A percentile compares a stretch with the other conserved stretches of the same genome.
Conservation (phyloP, 1,284 basidiomycete species). For the Leccinum fallax region DNA sequence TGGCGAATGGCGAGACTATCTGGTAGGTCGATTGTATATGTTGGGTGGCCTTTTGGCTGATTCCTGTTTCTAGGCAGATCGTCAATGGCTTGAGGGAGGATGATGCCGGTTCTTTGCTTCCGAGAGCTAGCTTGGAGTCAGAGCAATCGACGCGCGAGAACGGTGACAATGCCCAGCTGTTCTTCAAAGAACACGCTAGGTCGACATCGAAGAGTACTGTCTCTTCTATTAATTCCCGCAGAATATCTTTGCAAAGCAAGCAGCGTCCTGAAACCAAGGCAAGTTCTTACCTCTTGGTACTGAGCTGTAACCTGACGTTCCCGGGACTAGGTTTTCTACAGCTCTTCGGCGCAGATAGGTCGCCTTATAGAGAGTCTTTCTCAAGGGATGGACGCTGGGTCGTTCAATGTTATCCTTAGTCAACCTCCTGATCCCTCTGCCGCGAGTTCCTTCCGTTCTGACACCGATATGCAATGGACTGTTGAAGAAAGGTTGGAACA, state of each 20-base stretch:
- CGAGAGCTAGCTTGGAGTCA: constrained; percentile 69
- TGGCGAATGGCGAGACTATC: constrained; percentile 81
- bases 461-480: constrained; percentile 63
- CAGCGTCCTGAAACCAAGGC: constrained; percentile 81
- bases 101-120: constrained; percentile 68
- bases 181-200: constrained; percentile 73
- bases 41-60: constrained; percentile 10
- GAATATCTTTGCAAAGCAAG: constrained; percentile 53
- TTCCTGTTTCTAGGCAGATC: constrained; percentile 60
- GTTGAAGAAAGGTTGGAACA: constrained; percentile 76
- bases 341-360: constrained; percentile 74
- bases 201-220: constrained; percentile 66
- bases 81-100: constrained; percentile 80
- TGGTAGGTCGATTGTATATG: constrained; percentile 52
- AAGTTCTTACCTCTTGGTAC: constrained; percentile 29
- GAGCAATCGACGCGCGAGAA: constrained; percentile 65
- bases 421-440: constrained; percentile 51
- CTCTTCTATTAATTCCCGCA: constrained; percentile 59
- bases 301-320: constrained; percentile 13
- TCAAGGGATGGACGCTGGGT: constrained; percentile 74
- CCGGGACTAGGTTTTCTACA: constrained; percentile 70
- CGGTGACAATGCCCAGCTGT: constrained; percentile 60
- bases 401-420: constrained; percentile 67
- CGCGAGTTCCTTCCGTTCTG: constrained; percentile 62
- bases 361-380: constrained; percentile 80